Percentiles rank a stretch among this genome's conserved stretches.
Evolutionary conservation across 805 yeast genomes (phyloP).

Genomic region (Barnettozyma pratensis): DNA sequence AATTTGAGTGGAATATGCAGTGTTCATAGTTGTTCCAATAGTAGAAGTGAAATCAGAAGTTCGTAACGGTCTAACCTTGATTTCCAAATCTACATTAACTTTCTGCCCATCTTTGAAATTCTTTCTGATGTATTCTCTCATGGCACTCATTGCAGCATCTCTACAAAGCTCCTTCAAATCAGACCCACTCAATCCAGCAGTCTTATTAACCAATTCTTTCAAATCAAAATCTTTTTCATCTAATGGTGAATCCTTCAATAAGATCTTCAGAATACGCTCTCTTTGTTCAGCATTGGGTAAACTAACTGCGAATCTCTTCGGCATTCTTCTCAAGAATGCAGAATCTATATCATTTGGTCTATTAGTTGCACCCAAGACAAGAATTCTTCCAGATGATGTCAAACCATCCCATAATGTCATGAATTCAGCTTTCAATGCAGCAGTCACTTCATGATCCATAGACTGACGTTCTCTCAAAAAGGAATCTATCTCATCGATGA

Average conservation of each 20-base stretch:
- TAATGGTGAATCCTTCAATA: conserved; percentile 59
- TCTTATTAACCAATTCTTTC: conserved; percentile 50
- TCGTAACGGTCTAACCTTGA: conserved; percentile 53
- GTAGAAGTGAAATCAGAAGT: conserved; percentile 47
- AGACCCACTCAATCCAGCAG: conserved; percentile 82
- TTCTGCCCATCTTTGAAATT: conserved; percentile 36
- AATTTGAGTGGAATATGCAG: conserved; percentile 10
- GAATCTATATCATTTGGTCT: conserved; percentile 86
- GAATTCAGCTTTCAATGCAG: conserved; percentile 91
- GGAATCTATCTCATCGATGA: conserved; percentile 95
- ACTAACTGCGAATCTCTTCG: conserved; percentile 77
- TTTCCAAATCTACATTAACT: conserved; percentile 31
- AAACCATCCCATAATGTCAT: conserved; percentile 98
- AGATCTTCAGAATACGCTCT: conserved; percentile 58
- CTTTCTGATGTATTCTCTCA: conserved; percentile 72
- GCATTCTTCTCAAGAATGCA: conserved; percentile 90
- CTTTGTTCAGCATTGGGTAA: conserved; percentile 71
- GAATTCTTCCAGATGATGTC: conserved; percentile 65
- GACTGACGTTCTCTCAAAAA: conserved; percentile 81
- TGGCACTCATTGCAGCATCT: conserved; percentile 87
- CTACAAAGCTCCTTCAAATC: conserved; percentile 89
- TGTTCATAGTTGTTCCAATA: conserved; percentile 12
- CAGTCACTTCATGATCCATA: conserved; percentile 91
- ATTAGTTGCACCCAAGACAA: conserved; percentile 94
- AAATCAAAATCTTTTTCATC: conserved; percentile 54